These are phyloP conservation scores for Scedosporium aurantiacum DNA, from an alignment of 2,329 filamentous ascomycete species.

Conservation along the genomic window DNA sequence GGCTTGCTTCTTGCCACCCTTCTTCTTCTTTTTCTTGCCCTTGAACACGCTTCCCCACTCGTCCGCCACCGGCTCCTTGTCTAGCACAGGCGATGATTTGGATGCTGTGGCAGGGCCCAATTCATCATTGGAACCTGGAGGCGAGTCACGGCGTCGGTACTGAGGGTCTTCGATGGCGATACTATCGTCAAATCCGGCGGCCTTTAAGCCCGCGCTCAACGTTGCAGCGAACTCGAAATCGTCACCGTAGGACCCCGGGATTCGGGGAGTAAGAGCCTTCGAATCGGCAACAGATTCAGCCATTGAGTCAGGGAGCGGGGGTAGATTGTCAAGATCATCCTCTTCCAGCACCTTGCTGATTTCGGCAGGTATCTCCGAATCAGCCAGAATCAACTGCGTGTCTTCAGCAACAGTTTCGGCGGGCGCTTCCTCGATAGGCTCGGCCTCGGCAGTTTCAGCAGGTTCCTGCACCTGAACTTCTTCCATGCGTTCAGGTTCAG, in stretches of 20 bases:
- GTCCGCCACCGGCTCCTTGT: conserved; percentile 9
- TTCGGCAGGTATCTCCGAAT: too few relatives aligned
- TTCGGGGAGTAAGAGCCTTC: neutral
- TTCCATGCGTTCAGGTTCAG: neutral
- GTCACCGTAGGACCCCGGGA: conserved; percentile 52
- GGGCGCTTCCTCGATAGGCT: conserved; percentile 1
- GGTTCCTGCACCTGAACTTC: neutral
- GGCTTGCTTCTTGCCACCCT: conserved; percentile 13
- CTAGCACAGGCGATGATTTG: neutral
- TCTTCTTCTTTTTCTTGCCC: conserved; percentile 21
- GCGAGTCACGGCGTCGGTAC: conserved; percentile 53
- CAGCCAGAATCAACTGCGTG: too few relatives aligned
- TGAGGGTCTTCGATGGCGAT: conserved; percentile 56
- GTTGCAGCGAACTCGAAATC: conserved; percentile 61
- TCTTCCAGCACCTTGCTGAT: neutral
- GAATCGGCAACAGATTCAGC: conserved; percentile 1
- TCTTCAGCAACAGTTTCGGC: neutral
- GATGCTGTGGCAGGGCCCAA: conserved; percentile 26
- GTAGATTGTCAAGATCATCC: neutral
- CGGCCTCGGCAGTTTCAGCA: neutral
- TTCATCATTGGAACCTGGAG: conserved; percentile 46
- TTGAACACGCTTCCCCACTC: conserved; percentile 18
- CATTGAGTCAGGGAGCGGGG: neutral
- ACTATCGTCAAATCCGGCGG: conserved; percentile 60
- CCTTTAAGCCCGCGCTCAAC: conserved; percentile 55